Evolutionary conservation across 345 rosid species (phyloP).

Genomic region (Corymbia maculata): DNA sequence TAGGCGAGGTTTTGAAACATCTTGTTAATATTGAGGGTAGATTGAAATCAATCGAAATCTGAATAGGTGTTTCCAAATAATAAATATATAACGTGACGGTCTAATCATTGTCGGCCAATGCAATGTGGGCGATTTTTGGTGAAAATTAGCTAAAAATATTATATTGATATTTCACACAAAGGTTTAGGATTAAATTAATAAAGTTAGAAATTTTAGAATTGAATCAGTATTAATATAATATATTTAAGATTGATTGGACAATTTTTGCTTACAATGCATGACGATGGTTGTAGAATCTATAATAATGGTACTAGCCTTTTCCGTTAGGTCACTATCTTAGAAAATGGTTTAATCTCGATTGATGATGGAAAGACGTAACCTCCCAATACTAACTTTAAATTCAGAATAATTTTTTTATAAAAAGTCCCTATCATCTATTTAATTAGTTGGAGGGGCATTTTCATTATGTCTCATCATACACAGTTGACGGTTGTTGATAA

Average conservation of each 20-base stretch:
- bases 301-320: not conserved
- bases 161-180: not conserved
- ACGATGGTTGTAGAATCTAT: not conserved
- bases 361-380: not conserved
- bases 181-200: not conserved
- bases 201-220: not conserved
- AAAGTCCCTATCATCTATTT: not conserved
- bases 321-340: not conserved
- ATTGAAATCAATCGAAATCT: not conserved
- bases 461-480: not conserved
- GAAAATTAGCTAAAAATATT: not conserved
- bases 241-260: not conserved
- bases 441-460: not conserved
- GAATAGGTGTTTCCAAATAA: not conserved
- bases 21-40: not conserved
- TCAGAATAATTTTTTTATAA: not conserved
- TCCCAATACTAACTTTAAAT: not conserved
- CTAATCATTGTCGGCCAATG: fast-evolving
- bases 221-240: not conserved
- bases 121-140: fast-evolving
- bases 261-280: not conserved
- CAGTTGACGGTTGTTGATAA: not conserved
- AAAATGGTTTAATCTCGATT: not conserved
- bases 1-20: not conserved
- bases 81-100: not conserved